Conservation (phyloP, 2,329 filamentous ascomycete genomes). For the Clonostachys solani region DNA sequence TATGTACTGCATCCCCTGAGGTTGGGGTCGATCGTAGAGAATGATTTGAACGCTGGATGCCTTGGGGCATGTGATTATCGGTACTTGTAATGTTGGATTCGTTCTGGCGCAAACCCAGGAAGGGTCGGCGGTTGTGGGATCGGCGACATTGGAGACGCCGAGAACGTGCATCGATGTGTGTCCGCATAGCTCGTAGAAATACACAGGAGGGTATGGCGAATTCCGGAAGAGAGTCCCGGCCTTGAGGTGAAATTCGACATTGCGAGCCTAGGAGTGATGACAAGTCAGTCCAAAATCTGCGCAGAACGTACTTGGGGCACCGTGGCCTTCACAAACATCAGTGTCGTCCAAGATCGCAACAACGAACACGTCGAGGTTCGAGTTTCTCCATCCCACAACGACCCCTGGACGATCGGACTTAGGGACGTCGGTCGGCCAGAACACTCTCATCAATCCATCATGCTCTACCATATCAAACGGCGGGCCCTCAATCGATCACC, state of each 20-base stretch:
- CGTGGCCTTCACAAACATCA: conserved; percentile 55
- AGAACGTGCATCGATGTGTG: conserved; percentile 80
- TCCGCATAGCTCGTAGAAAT: conserved; percentile 82
- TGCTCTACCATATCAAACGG: conserved; percentile 59
- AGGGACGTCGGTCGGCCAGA: conserved; percentile 89
- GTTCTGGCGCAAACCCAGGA: conserved; percentile 64
- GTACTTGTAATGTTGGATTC: conserved; percentile 48
- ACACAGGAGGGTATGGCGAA: conserved; percentile 72
- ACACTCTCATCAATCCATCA: conserved; percentile 94
- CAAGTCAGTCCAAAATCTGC: neutral
- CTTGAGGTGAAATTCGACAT: conserved; percentile 84
- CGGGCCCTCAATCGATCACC: conserved; percentile 1
- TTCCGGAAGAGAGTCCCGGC: conserved; percentile 79
- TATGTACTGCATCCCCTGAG: conserved; percentile 91
- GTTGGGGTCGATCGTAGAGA: conserved; percentile 81
- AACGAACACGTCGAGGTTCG: conserved; percentile 83
- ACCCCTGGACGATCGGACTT: conserved; percentile 73
- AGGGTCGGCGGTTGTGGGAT: conserved; percentile 49
- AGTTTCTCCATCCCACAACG: conserved; percentile 94
- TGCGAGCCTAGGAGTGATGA: conserved; percentile 50
- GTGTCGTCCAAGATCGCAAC: conserved; percentile 87
- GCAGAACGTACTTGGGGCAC: neutral
- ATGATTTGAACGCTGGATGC: conserved; percentile 80
- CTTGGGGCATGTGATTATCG: conserved; percentile 68
- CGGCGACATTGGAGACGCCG: conserved; percentile 69